Conservation (phyloP, 257 asterid genomes). For the Penstemon eatonii region DNA sequence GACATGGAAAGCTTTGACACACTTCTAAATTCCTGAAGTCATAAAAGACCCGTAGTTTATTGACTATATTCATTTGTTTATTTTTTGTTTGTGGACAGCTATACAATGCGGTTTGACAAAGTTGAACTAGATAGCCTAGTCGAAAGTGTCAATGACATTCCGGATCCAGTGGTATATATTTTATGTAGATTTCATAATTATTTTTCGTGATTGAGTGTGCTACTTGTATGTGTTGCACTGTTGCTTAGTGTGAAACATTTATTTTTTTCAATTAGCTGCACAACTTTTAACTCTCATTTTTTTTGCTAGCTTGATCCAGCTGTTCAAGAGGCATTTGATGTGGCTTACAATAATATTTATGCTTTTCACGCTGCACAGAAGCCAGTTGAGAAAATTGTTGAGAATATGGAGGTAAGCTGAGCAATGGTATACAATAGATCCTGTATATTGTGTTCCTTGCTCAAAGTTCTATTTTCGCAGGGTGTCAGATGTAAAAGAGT, state of each 20-base stretch:
- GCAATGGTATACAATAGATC: constrained; percentile 10
- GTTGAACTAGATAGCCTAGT: constrained; percentile 70
- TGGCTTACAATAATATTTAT: constrained; percentile 82
- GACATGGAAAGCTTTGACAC: neutral
- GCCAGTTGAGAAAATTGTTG: constrained; percentile 75
- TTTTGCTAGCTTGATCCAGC: constrained; percentile 70
- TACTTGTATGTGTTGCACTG: constrained; percentile 23
- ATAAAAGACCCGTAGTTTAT: neutral
- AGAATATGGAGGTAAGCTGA: constrained; percentile 80
- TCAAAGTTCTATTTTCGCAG: constrained; percentile 42
- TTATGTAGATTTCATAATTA: constrained; percentile 7
- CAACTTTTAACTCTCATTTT: constrained; percentile 26
- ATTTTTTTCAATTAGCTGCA: neutral
- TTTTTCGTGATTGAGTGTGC: constrained; percentile 9
- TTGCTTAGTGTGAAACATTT: constrained; percentile 15
- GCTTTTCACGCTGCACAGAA: constrained; percentile 92
- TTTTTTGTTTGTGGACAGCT: constrained; percentile 46
- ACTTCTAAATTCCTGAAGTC: constrained; percentile 6
- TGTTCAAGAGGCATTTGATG: constrained; percentile 89
- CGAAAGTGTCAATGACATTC: constrained; percentile 71
- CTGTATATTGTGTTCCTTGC: neutral
- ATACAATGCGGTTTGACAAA: constrained; percentile 78
- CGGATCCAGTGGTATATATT: constrained; percentile 74
- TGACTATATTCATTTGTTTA: neutral
- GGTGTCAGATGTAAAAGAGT: constrained; percentile 97